Evolutionary conservation across 441 rosid species (phyloP), one percentile per base, ranked within the genome.

Genomic region (Croton setiger): DNA sequence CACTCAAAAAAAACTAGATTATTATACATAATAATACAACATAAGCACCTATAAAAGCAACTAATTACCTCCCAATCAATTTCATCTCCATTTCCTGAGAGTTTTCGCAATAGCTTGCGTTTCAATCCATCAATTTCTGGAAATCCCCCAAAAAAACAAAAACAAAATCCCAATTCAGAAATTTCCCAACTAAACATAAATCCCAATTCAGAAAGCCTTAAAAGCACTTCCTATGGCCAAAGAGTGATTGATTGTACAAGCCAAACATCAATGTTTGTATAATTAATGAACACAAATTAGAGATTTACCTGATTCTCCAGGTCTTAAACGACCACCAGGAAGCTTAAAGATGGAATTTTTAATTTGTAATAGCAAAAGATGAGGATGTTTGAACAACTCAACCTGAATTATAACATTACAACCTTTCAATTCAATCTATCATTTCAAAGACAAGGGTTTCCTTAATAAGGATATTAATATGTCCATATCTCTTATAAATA

Each of bases 351-450:
- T 65, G 49, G 91, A 82, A 76, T 90, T 93, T 74, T 78, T 82
- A 61, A 79, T 71, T 79, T 90, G 97, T 79, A 93, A 79, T 72
- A 90, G 76, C 72, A 90, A 67, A n/a, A 90, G 51, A 83, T 93
- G 98, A 31, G 98, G 96, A 64, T 90, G 98, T 74, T 86, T 86
- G 83, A 89, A 90, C 80, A 93, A 73, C 75, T 93, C 97, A 48
- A 93, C 96, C 98, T 90, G 81, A 83, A 78, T 35, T 8, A 75
- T 56, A 69, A 72, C 45, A 70, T 43, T 44, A 31, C 35, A 75
- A 74, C 37, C 21, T 27, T 37, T 52, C 55, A 71, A 31, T 33
- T 31, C 39, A 43, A 14, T 60, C 23, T n/a, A n/a, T 36, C 43
- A 55, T 15, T 0, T 60, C 36, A 51, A 68, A 41, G 36, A 51